Evolutionary conservation across 345 rosid genomes (phyloP), one percentile per base, ranked within the genome.

Genomic region (Sisymbrium altissimum): DNA sequence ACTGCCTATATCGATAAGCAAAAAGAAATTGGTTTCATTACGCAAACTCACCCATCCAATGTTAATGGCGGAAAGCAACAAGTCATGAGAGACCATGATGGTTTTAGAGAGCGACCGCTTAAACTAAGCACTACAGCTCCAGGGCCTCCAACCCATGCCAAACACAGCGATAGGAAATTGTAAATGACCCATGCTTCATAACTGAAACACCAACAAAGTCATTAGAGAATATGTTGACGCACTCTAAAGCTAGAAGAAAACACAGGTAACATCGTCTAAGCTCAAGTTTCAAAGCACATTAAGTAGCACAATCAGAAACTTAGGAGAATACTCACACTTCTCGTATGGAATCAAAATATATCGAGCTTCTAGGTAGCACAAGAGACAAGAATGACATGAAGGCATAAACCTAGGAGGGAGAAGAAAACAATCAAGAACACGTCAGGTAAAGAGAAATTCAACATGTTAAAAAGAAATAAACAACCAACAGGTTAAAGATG

Each of bases 101-200:
- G 96, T 85, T 88, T 85, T 40, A 93, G 71, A 52, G 86, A 83
- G 56, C 97, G 86, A n/a, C 98, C 96, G 30, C 82, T 91, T 73
- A 93, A 85, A 79, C 98, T 93, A 61, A 93, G 74, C 70, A 91
- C 97, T 65, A 93, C 98, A 27, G 98, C 86, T 75, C 98, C 98
- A 48, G 98, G 97, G 19, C 98, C 98, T 66, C 98, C 97, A 82
- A 93, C 98, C 98, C 98, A 93, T 14, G 96, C 98, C 73, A 93
- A 86, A 82, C 96, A 93, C 57, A 93, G 66, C 4, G 97, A 88
- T 62, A 93, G 67, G 79, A 93, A 93, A 69, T 93, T 93, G 72
- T 93, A 93, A 53, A 93, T 93, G 79, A 93, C 98, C 98, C 98
- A 93, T 60, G 98, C 98, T 82, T 93, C 98, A 81, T 93, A 93